Evolutionary conservation across 2,329 filamentous ascomycete genomes (phyloP).

Genomic region (Ophiostoma triangulosporum): DNA sequence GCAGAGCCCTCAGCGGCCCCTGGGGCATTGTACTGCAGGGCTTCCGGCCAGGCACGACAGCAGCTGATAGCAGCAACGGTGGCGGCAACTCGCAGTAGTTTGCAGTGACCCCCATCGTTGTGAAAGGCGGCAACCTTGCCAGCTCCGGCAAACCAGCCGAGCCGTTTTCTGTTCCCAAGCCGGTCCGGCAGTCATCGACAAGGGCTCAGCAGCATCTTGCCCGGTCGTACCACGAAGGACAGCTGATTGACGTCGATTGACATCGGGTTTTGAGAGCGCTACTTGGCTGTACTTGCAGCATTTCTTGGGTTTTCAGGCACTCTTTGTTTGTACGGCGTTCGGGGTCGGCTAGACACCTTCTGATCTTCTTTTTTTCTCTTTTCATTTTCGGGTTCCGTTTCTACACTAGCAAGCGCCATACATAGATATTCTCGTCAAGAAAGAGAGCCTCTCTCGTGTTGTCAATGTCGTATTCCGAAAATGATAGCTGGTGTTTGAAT

Average conservation of each 20-base stretch:
- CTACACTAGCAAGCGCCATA: not conserved
- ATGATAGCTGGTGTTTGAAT: no score
- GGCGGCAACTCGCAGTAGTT: conserved; percentile 15
- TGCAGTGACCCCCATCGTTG: not conserved
- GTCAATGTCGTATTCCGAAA: no score
- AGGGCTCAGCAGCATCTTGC: not conserved
- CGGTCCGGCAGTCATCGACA: not conserved
- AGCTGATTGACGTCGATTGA: conserved; percentile 11
- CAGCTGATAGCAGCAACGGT: conserved; percentile 21
- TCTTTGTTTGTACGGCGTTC: not conserved
- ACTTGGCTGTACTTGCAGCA: not conserved
- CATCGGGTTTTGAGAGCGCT: not conserved
- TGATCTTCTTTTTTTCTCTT: not conserved
- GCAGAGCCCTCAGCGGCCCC: conserved; percentile 29
- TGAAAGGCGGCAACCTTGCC: not conserved
- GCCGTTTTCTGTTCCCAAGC: not conserved
- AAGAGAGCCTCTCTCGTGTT: no score
- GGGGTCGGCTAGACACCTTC: not conserved
- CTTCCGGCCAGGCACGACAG: conserved; percentile 31
- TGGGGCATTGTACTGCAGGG: conserved; percentile 39
- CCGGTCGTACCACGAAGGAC: conserved; percentile 8
- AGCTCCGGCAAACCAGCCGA: not conserved
- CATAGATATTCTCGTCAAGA: not conserved
- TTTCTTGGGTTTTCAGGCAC: not conserved
- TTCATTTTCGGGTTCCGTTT: not conserved